Conservation (phyloP, 805 yeast species). For the Nematodospora valgi region DNA sequence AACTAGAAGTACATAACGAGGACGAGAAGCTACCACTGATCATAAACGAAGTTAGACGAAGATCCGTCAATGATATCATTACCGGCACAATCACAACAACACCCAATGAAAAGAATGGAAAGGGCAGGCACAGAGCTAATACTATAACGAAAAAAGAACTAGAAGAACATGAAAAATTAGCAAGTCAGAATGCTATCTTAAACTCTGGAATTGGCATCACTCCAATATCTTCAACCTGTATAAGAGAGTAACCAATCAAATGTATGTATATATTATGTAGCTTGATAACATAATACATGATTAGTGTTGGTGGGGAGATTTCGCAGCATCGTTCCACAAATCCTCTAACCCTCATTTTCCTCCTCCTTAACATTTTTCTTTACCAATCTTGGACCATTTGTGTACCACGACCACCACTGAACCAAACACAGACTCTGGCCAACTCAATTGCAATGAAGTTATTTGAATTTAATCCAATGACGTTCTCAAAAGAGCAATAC, state of each 20-base stretch:
- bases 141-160: slow-evolving; percentile 13
- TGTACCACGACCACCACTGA: too few relatives aligned
- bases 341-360: too few relatives aligned
- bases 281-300: neutral
- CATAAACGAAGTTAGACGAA: slow-evolving; percentile 6
- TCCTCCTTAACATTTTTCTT: too few relatives aligned
- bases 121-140: slow-evolving; percentile 8
- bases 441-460: slow-evolving; percentile 12
- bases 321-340: too few relatives aligned
- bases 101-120: too few relatives aligned
- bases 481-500: slow-evolving; percentile 14
- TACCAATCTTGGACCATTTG: too few relatives aligned
- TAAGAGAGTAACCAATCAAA: neutral
- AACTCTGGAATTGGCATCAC: slow-evolving; percentile 10
- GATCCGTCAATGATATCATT: neutral
- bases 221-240: slow-evolving; percentile 3
- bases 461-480: slow-evolving; percentile 15
- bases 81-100: neutral
- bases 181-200: slow-evolving; percentile 18
- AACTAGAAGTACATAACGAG: slow-evolving; percentile 7
- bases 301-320: too few relatives aligned
- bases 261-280: neutral
- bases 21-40: slow-evolving; percentile 8
- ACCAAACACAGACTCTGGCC: too few relatives aligned
- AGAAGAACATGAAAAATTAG: slow-evolving; percentile 17